These are phyloP conservation scores for Colletotrichum sp. DNA, from an alignment of 2,329 filamentous ascomycete species.

Conservation along the genomic window DNA sequence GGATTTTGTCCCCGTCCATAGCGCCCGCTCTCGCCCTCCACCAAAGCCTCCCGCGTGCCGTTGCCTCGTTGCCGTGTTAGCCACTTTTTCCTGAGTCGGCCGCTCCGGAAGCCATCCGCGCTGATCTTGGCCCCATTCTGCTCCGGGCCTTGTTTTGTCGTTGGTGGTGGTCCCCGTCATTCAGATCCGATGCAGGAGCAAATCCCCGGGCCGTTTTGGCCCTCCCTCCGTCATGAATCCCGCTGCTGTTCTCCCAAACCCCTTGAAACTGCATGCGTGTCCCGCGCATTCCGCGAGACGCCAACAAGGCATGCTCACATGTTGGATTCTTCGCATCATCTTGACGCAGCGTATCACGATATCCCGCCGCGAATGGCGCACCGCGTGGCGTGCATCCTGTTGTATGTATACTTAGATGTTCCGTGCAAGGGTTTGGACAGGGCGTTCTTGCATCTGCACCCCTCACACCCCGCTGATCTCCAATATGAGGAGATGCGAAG, in stretches of 20 bases:
- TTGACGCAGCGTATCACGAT: background rate
- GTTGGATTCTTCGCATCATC: background rate
- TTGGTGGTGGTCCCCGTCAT: background rate
- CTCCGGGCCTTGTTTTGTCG: background rate
- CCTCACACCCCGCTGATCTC: background rate
- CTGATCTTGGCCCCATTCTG: slow-evolving; percentile 3
- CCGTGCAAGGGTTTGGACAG: background rate
- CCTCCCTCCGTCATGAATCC: background rate
- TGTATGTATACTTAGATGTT: background rate
- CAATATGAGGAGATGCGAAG: background rate
- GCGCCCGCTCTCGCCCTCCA: background rate
- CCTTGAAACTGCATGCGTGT: slow-evolving; percentile 1
- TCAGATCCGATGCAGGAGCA: background rate
- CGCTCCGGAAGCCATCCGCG: background rate
- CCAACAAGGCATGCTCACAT: background rate
- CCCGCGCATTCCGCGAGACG: background rate
- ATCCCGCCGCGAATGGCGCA: background rate
- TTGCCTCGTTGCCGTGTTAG: background rate
- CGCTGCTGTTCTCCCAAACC: background rate
- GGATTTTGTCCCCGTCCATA: background rate
- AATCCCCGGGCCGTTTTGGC: background rate
- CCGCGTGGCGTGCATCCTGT: background rate
- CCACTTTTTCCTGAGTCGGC: slow-evolving; percentile 8
- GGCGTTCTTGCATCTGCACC: background rate
- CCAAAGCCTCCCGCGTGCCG: background rate